Evolutionary conservation across 805 yeast genomes (phyloP), one percentile per base, ranked within the genome.

Genomic region (Grigorovia humatica): DNA sequence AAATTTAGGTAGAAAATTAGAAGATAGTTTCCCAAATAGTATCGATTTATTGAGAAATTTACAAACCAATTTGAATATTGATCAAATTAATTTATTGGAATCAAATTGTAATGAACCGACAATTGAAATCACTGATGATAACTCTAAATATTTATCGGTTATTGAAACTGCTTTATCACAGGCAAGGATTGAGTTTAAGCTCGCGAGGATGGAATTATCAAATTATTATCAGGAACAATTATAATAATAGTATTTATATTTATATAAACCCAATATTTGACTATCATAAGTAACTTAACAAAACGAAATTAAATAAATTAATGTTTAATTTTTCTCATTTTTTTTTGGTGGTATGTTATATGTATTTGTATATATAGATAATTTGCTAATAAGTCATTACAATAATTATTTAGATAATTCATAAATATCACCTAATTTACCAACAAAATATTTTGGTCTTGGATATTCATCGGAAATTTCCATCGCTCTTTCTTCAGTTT

Each of bases 351-450:
- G 38, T 49, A 23, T 23, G 27, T 9, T 45, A 23, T 47, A 23
- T 48, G 12, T 48, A 38, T 46, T 23, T 41, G 29, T 38, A 23
- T 38, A 50, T 12, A 32, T 43, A 23, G 27, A 23, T 4, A 23
- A 23, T 23, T 23, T 23, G n/a, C n/a, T 23, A 6, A 6, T 23
- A 4, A 4, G 27, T 23, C 27, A 23, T 19, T 15, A 50, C 44
- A 20, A 45, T 20, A 19, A 43, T 51, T 48, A 51, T 32, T 60
- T 52, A n/a, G 56, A 55, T 29, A 63, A 65, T 60, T 82, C 88
- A 60, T 72, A 85, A 51, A 90, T 68, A 54, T 83, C 89, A n/a
- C 96, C 95, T 44, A 91, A 70, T 60, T 80, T 81, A 40, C 76
- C 75, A 23, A 89, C 85, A 60, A 77, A 85, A 60, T 70, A 85